Base-by-base conservation (phyloP, 2,329 filamentous ascomycete species). In the Sclerotiophoma versabilis region DNA sequence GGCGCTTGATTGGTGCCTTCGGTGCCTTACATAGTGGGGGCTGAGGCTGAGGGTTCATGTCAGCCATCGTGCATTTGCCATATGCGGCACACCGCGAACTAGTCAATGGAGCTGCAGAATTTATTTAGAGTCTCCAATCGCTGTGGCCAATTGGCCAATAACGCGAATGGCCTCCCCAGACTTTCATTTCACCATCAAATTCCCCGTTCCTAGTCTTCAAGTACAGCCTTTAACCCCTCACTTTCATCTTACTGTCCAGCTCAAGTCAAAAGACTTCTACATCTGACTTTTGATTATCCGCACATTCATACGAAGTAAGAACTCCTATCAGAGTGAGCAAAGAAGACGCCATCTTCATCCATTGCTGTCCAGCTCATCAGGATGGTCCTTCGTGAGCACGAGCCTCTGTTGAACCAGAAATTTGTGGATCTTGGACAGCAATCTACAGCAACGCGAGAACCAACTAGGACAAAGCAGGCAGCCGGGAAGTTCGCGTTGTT, bases 31-130 rank as follows among this genome's bases (percentile, higher is more conserved):
- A 14, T 19, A 37, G 53, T 48, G 49, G 63, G 60, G 59, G 63
- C 63, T 67, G 59, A 65, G 58, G 54, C 56, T 59, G 51, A 55
- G 58, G 42, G 56, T 46, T 23, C 46, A 38, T 36, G 45, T 60
- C 62, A 49, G 44, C 39, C 32, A 26, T 44, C 22, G 8, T 39
- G 38, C 51, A 61, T 66, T 65, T 48, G 30, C 63, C 60, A 41
- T 49, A 60, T 63, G 32, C 33, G 54, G 62, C 38, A 46, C 30
- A 22, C 56, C 38, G 43, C 36, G 57, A 49, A 42, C 49, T 58
- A 51, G 54, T 39, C 44, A 37, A 36, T 22, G 43, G 30, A 30
- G 36, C 43, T 49, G 57, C 52, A 54, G 37, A 27, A 49, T 43
- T 15, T 50, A 37, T 34, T 54, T 49, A 37, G 43, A 39, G 42